Base-by-base conservation (phyloP, 2,329 filamentous ascomycete species). In the Sclerotinia minor region DNA sequence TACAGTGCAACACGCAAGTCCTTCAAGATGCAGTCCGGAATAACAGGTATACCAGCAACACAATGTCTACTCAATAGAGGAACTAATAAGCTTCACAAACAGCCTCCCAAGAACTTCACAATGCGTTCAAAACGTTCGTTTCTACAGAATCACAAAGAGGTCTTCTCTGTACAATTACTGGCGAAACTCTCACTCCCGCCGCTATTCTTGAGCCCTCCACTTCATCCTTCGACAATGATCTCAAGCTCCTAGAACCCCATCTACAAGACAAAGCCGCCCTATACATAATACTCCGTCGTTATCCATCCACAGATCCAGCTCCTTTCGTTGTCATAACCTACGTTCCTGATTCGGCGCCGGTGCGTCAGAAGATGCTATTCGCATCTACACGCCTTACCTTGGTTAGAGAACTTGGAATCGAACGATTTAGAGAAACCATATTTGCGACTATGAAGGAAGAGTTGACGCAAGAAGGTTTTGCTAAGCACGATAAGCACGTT, bases 311-410 rank as follows among this genome's bases (percentile, higher is more conserved):
- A n/a, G 72, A 76, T 24, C 70, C 71, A 15, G 75, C 76, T 0
- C 76, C 76, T 3, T 87, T 93, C 71, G 80, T 90, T 35, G 90
- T 89, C 57, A 81, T 94, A 47, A 92, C 91, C 47, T 95, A 93
- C 78, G 87, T 95, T 7, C 92, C 92, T 35, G 90, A 94, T 78
- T 77, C 86, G 0, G 92, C 92, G 50, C 90, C 89, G 38, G 91
- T 95, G 67, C 88, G 92, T 50, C 89, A 92, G 77, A 95, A 95
- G 83, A 95, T 92, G 89, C 85, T 95, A 29, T 94, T 94, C 78
- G 91, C 92, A 7, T 86, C 88, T 32, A 94, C 92, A 38, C 85
- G 91, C 13, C 82, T 94, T 73, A 91, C 91, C 0, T 83, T 95
- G 1, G 85, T 89, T 61, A 85, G 91, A 53, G 91, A 94, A 79